phyloP scores from a whole-genome alignment of 2,329 filamentous ascomycete genomes.

The Claviceps arundinis region DNA sequence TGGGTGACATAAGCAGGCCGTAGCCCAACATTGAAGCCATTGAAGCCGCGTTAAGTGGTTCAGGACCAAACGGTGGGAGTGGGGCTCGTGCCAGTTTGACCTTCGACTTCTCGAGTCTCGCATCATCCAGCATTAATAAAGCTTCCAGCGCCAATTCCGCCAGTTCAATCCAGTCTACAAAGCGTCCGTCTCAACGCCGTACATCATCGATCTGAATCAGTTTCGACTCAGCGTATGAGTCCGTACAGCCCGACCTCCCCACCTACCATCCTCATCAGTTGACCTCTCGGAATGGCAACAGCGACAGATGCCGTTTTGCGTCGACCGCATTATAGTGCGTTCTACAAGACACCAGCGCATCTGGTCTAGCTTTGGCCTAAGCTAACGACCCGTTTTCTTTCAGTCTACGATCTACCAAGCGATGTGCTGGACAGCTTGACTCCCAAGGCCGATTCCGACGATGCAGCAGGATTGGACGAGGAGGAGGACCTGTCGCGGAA shows the following conservation, averaged over 20 bases:
- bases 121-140: no score
- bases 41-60: no score
- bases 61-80: no score
- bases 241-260: background rate
- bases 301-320: slow-evolving; percentile 29
- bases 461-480: slow-evolving; percentile 9
- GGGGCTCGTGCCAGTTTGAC: no score
- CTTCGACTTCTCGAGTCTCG: no score
- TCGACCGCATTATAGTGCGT: slow-evolving; percentile 37
- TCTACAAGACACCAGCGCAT: background rate
- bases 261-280: background rate
- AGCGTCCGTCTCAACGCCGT: no score
- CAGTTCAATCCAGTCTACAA: no score
- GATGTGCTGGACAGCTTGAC: slow-evolving; percentile 58
- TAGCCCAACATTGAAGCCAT: no score
- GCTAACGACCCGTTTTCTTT: slow-evolving; percentile 6
- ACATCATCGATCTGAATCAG: no score
- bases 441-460: slow-evolving; percentile 24
- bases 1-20: no score
- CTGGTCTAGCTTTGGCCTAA: background rate
- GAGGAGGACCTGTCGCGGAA: slow-evolving; percentile 12
- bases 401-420: slow-evolving; percentile 71
- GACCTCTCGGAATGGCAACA: slow-evolving; percentile 7
- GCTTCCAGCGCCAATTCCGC: no score
- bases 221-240: no score